phyloP scores from a whole-genome alignment of 2,329 filamentous ascomycete species.

The Colletotrichum navitas region DNA sequence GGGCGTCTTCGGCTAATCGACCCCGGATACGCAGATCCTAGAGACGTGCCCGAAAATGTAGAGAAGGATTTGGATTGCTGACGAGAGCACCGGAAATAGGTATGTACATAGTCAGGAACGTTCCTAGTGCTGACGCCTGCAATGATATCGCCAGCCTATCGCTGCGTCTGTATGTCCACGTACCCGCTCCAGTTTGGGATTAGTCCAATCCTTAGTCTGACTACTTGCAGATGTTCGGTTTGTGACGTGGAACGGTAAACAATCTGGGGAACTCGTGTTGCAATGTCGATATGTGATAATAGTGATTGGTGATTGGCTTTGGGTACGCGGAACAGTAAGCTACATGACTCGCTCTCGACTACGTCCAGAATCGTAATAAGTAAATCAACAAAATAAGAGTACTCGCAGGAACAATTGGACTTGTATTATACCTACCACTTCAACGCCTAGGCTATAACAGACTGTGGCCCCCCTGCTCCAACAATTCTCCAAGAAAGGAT shows the following conservation, averaged over 20 bases:
- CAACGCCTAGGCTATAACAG: constrained; percentile 10
- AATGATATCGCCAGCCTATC: constrained; percentile 12
- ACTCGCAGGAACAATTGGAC: not conserved
- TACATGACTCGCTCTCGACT: not conserved
- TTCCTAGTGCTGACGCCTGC: constrained; percentile 17
- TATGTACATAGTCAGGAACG: not conserved
- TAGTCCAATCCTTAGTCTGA: not conserved
- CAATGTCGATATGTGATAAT: not conserved
- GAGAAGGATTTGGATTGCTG: constrained; percentile 27
- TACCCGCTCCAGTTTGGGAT: not conserved
- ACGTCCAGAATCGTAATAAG: not conserved
- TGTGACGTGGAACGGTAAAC: not conserved
- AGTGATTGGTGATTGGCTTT: not conserved
- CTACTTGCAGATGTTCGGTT: not conserved
- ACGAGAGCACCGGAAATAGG: constrained; percentile 18
- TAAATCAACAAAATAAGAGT: too few relatives aligned
- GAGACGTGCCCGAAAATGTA: not conserved
- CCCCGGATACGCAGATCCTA: not conserved
- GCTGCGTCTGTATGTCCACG: not conserved
- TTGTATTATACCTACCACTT: not conserved
- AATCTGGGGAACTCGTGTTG: not conserved
- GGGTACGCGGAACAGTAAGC: not conserved
- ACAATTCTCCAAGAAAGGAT: not conserved
- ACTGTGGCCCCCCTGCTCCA: not conserved
- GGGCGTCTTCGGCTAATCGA: not conserved